These are phyloP conservation scores for Ophioceras dolichostomum DNA, from an alignment of 2,329 filamentous ascomycete species.

Conservation along the genomic window DNA sequence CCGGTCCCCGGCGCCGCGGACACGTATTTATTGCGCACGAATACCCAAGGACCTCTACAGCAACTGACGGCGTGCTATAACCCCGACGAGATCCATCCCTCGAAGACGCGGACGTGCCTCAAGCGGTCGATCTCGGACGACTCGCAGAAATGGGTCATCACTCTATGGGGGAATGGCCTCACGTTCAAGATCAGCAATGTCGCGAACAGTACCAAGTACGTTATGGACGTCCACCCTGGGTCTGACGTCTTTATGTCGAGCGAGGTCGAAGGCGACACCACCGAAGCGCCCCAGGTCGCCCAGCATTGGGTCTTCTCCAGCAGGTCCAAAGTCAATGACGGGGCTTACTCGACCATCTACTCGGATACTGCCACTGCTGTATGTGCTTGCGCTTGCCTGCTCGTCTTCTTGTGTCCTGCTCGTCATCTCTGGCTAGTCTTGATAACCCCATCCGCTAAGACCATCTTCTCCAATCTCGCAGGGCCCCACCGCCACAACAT, in stretches of 20 bases:
- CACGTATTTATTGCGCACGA: constrained; percentile 1
- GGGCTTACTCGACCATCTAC: constrained; percentile 1
- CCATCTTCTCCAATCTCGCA: too few species aligned
- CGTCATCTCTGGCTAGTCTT: too few species aligned
- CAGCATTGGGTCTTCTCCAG: constrained; percentile 3
- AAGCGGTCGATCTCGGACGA: background rate
- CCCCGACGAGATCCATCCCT: constrained; percentile 2
- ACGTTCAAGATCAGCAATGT: constrained; percentile 3
- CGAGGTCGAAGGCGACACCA: background rate
- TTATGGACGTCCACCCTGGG: constrained; percentile 1
- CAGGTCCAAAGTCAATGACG: constrained; percentile 1
- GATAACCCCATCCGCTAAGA: too few species aligned
- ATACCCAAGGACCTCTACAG: background rate
- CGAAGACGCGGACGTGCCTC: constrained; percentile 1
- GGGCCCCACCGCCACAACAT: too few species aligned
- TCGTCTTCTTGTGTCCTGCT: too few species aligned
- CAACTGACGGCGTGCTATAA: constrained; percentile 2
- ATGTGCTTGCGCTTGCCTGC: too few species aligned
- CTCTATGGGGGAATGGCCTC: background rate
- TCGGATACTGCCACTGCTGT: too few species aligned
- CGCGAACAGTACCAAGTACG: constrained; percentile 1
- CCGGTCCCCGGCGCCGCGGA: background rate
- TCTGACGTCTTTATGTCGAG: background rate
- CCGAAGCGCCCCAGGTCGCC: background rate
- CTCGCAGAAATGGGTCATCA: constrained; percentile 1